Evolutionary conservation across 352 stramenopile species (phyloP), one percentile per base, ranked within the genome.

Genomic region (Globisporangium barbulae): DNA sequence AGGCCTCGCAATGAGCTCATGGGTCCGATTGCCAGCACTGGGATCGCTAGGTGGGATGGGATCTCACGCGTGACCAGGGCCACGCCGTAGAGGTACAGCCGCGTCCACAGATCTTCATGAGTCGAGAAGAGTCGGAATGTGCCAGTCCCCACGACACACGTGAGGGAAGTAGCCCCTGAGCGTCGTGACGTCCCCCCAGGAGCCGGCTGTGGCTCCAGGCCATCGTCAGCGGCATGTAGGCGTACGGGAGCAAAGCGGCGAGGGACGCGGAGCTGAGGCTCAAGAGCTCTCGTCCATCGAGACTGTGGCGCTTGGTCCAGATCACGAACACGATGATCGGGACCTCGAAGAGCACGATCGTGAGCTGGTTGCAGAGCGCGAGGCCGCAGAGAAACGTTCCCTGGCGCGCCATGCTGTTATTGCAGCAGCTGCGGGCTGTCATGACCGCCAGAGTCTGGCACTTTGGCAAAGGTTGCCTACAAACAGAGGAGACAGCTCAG

Each of bases 341-440:
- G 5, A 96, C 48, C 49, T 97, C 88, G 49, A 97, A 96, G 12
- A 99, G 67, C 39, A 99, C 79, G 30, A 96, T 95, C 22, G 96
- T 98, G 78, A 98, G 96, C 72, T 99, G 96, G 70, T 98, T 99
- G 64, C 83, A 97, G 56, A 98, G 81, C n/a, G 89, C 91, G n/a
- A 98, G 67, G 3, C 96, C 96, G 63, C 82, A 97, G 8, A 96
- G 48, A 30, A 97, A 91, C 6, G 96, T 93, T 5, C 96, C 96
- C 19, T 69, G 15, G 0, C 71, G 28, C 1, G 82, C 85, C 13
- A 54, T 12, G 35, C 3, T 30, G 42, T 3, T 45, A 30, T 78
- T 28, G 21, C 56, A 28, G 25, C 2, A 28, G 25, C 25, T 28
- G 25, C 25, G 25, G 25, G 1, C 25, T 28, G 25, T 28, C 25